Evolutionary conservation across 768 basidiomycete species (phyloP), one percentile per base, ranked within the genome.

Genomic region (Leucocoprinus leucothites): DNA sequence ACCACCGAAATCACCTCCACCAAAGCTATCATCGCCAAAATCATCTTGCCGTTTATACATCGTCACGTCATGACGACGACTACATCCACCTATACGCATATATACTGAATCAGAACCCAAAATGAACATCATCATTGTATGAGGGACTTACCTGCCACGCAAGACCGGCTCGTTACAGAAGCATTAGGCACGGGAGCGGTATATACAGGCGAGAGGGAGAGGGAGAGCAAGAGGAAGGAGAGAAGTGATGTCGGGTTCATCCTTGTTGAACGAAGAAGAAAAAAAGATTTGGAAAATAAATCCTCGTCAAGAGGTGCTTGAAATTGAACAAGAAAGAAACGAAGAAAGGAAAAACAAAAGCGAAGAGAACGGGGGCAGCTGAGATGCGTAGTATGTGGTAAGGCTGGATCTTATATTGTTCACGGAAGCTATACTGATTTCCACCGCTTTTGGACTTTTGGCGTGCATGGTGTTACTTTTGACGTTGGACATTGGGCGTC

Each of bases 301-400:
- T 14, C 60, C 60, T 58, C 60, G 34, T 60, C 60, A n/a, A 60
- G 60, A 60, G 60, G 60, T 24, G 21, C 19, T 48, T 35, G 51
- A 48, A 19, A 31, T n/a, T n/a, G 31, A 31, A 31, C 5, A 31
- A 31, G 31, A 5, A 5, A 5, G 5, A 31, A 31, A 11, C 5
- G 11, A 31, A 31, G 11, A 31, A 11, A 31, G 31, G 31, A 11
- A 31, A 11, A 31, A 31, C 5, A 31, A 31, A 31, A 31, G 31
- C 5, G 11, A 31, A 31, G 31, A 31, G 11, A 31, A n/a, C n/a
- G n/a, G 31, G 31, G 5, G 31, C 31, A 5, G 31, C 31, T 31
- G 31, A 31, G 31, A 11, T 5, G 11, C 6, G 31, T 5, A 31
- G 11, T 5, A 11, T 11, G 31, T 5, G 31, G 31, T 31, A 31